phyloP scores from a whole-genome alignment of 106 monocot genomes.

The Dioscorea zingiberensis region DNA sequence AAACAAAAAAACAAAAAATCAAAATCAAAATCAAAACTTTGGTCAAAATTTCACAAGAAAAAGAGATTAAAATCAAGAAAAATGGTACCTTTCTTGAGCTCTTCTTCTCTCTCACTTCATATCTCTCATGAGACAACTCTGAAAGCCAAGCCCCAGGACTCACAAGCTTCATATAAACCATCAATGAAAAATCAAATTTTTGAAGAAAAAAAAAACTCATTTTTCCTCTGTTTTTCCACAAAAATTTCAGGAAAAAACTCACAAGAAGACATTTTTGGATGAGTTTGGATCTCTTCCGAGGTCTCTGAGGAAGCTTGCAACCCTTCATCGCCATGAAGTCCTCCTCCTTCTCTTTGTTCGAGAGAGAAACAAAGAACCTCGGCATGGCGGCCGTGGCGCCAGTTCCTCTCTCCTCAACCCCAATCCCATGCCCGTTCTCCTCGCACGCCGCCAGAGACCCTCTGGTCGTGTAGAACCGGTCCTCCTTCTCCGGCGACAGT shows the following conservation, averaged over 20 bases:
- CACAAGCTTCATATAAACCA: constrained; percentile 49
- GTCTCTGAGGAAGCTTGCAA: constrained; percentile 93
- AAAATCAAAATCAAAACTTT: background rate
- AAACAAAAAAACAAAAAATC: background rate
- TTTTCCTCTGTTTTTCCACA: background rate
- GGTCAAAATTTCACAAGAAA: constrained; percentile 1
- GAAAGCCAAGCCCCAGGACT: constrained; percentile 85
- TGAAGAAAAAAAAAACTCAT: background rate
- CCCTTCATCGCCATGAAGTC: constrained; percentile 98
- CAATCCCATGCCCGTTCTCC: constrained; percentile 13
- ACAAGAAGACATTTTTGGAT: constrained; percentile 77
- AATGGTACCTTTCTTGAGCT: constrained; percentile 65
- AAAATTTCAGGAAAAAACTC: constrained; percentile 8
- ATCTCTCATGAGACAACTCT: constrained; percentile 85
- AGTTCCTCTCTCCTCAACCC: constrained; percentile 39
- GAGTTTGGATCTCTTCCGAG: constrained; percentile 87
- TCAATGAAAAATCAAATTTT: background rate
- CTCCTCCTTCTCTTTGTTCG: constrained; percentile 98
- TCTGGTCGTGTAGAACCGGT: constrained; percentile 79
- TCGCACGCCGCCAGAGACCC: constrained; percentile 40
- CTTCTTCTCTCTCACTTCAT: constrained; percentile 96
- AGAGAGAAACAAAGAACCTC: constrained; percentile 82
- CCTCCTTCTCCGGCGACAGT: constrained; percentile 85
- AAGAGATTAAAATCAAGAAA: background rate
- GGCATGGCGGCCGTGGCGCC: constrained; percentile 33